These are phyloP conservation scores for Skeletonema tropicum DNA, from an alignment of 108 stramenopile genomes.

Conservation along the genomic window DNA sequence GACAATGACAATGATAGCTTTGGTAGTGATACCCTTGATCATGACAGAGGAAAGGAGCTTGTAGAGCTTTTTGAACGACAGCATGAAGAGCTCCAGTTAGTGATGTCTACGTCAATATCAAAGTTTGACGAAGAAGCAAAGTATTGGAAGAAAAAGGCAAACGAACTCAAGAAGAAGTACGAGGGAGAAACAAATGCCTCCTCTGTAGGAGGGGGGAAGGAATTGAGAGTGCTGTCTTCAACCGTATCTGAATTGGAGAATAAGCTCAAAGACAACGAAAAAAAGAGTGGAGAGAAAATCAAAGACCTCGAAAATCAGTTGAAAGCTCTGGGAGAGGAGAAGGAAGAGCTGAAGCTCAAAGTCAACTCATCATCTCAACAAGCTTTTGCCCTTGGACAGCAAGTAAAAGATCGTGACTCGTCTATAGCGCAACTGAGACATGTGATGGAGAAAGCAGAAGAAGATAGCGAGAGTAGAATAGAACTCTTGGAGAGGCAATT, in stretches of 20 bases:
- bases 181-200: not conserved
- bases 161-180: not conserved
- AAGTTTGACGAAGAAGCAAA: not conserved
- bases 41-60: not conserved
- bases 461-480: not conserved
- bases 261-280: not conserved
- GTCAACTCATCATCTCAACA: not conserved
- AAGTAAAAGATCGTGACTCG: not conserved
- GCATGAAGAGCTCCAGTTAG: not conserved
- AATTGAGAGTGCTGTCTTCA: no score
- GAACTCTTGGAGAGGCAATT: not conserved
- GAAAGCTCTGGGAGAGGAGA: not conserved
- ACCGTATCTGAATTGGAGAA: no score
- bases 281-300: not conserved
- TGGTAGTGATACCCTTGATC: not conserved
- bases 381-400: not conserved
- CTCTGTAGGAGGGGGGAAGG: no score
- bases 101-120: not conserved
- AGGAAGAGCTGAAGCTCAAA: not conserved
- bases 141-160: not conserved
- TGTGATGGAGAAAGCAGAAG: slow-evolving; percentile 2
- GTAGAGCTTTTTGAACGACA: not conserved
- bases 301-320: not conserved
- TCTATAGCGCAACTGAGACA: not conserved
- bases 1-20: not conserved